These are phyloP conservation scores for Xylaria flabelliformis DNA, from an alignment of 495 filamentous ascomycete species.

Conservation along the genomic window DNA sequence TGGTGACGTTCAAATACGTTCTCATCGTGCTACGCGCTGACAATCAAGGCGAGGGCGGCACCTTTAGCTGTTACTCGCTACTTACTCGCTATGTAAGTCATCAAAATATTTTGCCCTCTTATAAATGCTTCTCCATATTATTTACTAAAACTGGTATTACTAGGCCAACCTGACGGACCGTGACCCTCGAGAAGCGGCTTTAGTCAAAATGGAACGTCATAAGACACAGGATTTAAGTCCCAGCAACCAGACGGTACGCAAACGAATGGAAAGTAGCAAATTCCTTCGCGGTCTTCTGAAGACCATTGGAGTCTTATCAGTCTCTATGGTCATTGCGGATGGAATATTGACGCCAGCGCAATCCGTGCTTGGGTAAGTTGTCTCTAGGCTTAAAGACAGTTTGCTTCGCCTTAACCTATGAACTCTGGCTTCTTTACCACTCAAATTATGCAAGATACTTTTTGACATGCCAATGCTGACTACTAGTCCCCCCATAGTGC, in stretches of 20 bases:
- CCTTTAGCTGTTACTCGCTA: constrained; percentile 75
- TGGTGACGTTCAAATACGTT: constrained; percentile 77
- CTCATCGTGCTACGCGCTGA: constrained; percentile 72
- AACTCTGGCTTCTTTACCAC: background rate
- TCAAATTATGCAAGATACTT: background rate
- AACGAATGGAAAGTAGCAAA: constrained; percentile 62
- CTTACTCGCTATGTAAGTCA: constrained; percentile 68
- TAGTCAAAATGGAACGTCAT: constrained; percentile 65
- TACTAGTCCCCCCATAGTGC: constrained; percentile 38
- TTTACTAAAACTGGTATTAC: background rate
- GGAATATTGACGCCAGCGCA: constrained; percentile 74
- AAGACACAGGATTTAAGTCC: constrained; percentile 58
- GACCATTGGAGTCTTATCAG: constrained; percentile 71
- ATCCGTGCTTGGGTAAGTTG: constrained; percentile 62
- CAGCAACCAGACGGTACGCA: constrained; percentile 59
- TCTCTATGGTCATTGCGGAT: constrained; percentile 72
- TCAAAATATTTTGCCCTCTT: background rate
- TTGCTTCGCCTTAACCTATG: background rate
- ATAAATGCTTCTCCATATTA: background rate
- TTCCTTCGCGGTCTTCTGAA: constrained; percentile 63
- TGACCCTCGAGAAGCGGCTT: constrained; percentile 58
- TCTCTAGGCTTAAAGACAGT: background rate
- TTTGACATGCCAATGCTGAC: background rate
- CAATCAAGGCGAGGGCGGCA: constrained; percentile 80
- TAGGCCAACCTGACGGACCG: constrained; percentile 63